phyloP scores from a whole-genome alignment of 306 rosid genomes.

The Medicago lupulina region DNA sequence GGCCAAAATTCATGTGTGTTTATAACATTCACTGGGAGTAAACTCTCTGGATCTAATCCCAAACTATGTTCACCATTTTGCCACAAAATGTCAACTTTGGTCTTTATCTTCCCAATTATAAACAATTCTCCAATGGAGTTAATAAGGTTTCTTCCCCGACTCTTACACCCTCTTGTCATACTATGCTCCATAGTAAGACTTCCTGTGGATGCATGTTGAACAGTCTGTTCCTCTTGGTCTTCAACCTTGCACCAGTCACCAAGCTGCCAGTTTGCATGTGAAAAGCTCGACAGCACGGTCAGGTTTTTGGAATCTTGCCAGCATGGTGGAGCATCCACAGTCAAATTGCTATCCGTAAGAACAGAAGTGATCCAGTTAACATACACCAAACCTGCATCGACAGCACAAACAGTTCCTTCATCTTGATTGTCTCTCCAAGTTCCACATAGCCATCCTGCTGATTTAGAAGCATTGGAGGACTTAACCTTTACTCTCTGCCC shows the following conservation, averaged over 20 bases:
- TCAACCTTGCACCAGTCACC: slow-evolving; percentile 87
- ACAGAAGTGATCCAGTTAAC: slow-evolving; percentile 81
- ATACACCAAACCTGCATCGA: slow-evolving; percentile 75
- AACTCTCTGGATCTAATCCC: slow-evolving; percentile 68
- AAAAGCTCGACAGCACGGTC: slow-evolving; percentile 71
- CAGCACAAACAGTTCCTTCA: slow-evolving; percentile 80
- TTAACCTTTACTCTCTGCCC: slow-evolving; percentile 85
- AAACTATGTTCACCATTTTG: slow-evolving; percentile 75
- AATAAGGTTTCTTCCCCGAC: slow-evolving; percentile 44
- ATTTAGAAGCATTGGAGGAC: slow-evolving; percentile 60
- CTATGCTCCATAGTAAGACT: slow-evolving; percentile 42
- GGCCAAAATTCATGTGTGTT: slow-evolving; percentile 92
- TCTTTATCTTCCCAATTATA: slow-evolving; percentile 73
- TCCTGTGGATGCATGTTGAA: too few species aligned
- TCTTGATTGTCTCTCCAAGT: slow-evolving; percentile 72
- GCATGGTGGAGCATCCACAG: slow-evolving; percentile 59
- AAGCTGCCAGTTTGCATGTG: slow-evolving; percentile 85
- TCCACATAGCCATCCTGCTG: slow-evolving; percentile 80
- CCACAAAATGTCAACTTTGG: slow-evolving; percentile 88
- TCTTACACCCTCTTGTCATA: slow-evolving; percentile 49
- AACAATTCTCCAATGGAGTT: slow-evolving; percentile 58
- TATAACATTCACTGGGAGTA: slow-evolving; percentile 70
- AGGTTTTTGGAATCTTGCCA: slow-evolving; percentile 71
- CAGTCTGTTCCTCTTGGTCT: slow-evolving; percentile 38
- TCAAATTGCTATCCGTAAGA: slow-evolving; percentile 49